Evolutionary conservation across 371 early-diverging fungal genomes (phyloP).

Genomic region (Mucor velutinosus): DNA sequence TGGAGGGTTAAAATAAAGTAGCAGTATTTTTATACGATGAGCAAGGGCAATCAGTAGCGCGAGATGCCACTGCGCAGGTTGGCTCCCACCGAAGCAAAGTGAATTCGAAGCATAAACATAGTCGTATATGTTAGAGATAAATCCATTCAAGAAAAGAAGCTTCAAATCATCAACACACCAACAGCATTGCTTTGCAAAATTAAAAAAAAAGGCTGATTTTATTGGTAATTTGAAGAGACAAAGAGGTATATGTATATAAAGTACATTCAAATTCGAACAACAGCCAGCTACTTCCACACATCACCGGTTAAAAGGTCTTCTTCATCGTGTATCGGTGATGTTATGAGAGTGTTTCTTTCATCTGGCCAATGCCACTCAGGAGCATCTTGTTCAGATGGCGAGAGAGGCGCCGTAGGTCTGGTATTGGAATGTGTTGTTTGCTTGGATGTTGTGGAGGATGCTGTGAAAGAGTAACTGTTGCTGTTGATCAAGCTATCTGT

Average conservation of each 20-base stretch:
- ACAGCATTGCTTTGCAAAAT: too few relatives aligned
- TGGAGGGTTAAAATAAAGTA: too few relatives aligned
- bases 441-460: not conserved
- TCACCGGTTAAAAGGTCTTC: constrained; percentile 16
- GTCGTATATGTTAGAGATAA: too few relatives aligned
- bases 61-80: too few relatives aligned
- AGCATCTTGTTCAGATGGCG: constrained; percentile 7
- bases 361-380: constrained; percentile 20
- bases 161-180: too few relatives aligned
- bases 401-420: not conserved
- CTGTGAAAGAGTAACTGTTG: not conserved
- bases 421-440: not conserved
- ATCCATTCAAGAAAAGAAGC: too few relatives aligned
- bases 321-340: not conserved
- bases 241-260: not conserved
- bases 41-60: too few relatives aligned
- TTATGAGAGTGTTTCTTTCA: not conserved
- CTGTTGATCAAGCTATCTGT: not conserved
- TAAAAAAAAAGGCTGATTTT: too few relatives aligned
- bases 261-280: not conserved
- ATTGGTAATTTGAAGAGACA: not conserved
- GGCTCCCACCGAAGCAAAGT: too few relatives aligned
- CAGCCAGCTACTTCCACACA: constrained; percentile 17
- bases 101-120: too few relatives aligned
- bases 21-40: too few relatives aligned